Evolutionary conservation across 495 filamentous ascomycete genomes (phyloP).

Genomic region (Aspergillus indologenus): DNA sequence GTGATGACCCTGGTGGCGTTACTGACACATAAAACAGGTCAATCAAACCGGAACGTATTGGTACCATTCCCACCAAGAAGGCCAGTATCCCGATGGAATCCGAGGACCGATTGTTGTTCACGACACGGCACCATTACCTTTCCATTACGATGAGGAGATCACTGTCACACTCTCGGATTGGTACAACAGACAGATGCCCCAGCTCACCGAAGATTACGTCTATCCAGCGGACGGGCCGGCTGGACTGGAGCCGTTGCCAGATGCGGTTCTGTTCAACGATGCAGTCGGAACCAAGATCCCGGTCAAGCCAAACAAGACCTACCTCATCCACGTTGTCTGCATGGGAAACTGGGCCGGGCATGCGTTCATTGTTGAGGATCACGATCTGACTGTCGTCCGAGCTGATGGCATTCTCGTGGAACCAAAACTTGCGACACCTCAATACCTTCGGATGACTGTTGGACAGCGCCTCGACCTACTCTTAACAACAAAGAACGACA

Average conservation of each 20-base stretch:
- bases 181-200: constrained; percentile 51
- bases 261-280: constrained; percentile 66
- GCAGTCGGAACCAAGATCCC: constrained; percentile 35
- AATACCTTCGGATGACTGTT: constrained; percentile 48
- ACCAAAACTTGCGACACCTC: constrained; percentile 49
- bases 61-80: constrained; percentile 67
- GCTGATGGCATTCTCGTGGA: constrained; percentile 63
- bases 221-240: constrained; percentile 1
- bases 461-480: constrained; percentile 68
- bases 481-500: constrained; percentile 47
- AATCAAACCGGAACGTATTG: constrained; percentile 71
- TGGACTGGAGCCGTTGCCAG: constrained; percentile 54
- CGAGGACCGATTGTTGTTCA: constrained; percentile 64
- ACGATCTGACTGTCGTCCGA: constrained; percentile 58
- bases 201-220: constrained; percentile 43
- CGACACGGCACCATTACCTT: constrained; percentile 57
- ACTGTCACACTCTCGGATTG: constrained; percentile 59
- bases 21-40: constrained; percentile 23
- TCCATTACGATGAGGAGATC: constrained; percentile 61
- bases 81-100: constrained; percentile 70
- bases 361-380: constrained; percentile 48
- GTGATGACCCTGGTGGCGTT: neutral
- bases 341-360: constrained; percentile 45
- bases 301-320: constrained; percentile 45
- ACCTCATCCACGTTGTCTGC: constrained; percentile 64